Conservation (phyloP, 306 rosid species). For the Inga laurina region DNA sequence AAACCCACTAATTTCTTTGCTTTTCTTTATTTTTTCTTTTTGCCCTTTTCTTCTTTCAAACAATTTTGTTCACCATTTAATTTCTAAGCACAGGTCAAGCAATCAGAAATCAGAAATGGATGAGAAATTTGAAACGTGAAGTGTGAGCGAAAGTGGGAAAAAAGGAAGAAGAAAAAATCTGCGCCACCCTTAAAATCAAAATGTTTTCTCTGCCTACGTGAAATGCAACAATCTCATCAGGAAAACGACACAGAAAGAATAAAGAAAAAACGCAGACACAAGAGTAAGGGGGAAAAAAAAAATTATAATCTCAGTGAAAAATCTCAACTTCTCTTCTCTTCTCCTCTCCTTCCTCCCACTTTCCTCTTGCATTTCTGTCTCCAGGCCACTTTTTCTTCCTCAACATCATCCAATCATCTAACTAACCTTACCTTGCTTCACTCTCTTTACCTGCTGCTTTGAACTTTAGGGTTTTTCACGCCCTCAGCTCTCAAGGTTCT, state of each 20-base stretch:
- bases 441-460: not conserved
- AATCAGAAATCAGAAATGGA: not conserved
- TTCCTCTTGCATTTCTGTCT: not conserved
- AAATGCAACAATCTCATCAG: not conserved
- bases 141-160: not conserved
- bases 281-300: not conserved
- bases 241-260: not conserved
- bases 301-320: not conserved
- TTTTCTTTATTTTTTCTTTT: no score
- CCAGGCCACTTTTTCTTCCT: not conserved
- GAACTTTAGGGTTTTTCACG: not conserved
- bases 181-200: not conserved
- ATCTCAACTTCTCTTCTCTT: not conserved
- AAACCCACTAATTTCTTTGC: no score
- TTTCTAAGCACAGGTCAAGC: not conserved
- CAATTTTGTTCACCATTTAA: not conserved
- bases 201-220: not conserved
- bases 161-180: not conserved
- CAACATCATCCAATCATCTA: not conserved
- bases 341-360: not conserved
- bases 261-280: not conserved
- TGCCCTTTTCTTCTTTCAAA: not conserved
- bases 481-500: not conserved
- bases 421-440: not conserved
- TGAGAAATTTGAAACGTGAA: not conserved